Conservation (phyloP, 192 early-diverging fungal genomes). For the Chytriomyces hyalinus region DNA sequence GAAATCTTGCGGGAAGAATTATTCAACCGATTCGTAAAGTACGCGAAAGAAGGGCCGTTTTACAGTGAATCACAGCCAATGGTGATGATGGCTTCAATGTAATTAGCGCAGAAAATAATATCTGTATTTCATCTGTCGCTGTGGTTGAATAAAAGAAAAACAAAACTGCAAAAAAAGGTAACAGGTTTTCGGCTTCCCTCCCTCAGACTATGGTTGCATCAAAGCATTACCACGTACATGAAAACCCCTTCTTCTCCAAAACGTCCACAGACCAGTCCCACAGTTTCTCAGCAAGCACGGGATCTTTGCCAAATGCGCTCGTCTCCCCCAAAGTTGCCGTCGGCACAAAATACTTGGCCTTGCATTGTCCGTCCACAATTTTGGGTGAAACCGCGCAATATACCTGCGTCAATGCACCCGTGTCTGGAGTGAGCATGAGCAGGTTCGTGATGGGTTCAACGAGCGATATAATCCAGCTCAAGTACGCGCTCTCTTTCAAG, state of each 20-base stretch:
- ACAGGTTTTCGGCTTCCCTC: no score
- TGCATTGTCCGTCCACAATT: conserved; percentile 37
- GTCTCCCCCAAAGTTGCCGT: conserved; percentile 29
- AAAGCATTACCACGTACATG: background rate
- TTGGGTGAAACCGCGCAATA: conserved; percentile 53
- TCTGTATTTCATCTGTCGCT: no score
- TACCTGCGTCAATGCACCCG: conserved; percentile 31
- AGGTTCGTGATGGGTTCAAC: background rate
- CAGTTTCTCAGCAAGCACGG: conserved; percentile 40
- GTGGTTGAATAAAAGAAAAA: no score
- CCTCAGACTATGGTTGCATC: no score
- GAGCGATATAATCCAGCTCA: background rate
- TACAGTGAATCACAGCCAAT: conserved; percentile 14
- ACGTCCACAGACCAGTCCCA: conserved; percentile 49
- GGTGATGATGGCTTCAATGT: conserved; percentile 15
- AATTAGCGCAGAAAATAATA: background rate
- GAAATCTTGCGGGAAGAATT: conserved; percentile 7
- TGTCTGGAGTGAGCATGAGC: background rate
- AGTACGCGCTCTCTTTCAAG: conserved; percentile 7
- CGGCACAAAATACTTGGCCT: conserved; percentile 50
- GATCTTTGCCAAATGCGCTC: conserved; percentile 37
- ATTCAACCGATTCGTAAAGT: conserved; percentile 18
- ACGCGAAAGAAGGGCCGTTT: conserved; percentile 25
- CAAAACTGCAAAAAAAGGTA: no score
- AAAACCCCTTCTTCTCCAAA: conserved; percentile 31